Evolutionary conservation across 2,329 filamentous ascomycete genomes (phyloP), one percentile per base, ranked within the genome.

Genomic region (Epichloe gansuensis): DNA sequence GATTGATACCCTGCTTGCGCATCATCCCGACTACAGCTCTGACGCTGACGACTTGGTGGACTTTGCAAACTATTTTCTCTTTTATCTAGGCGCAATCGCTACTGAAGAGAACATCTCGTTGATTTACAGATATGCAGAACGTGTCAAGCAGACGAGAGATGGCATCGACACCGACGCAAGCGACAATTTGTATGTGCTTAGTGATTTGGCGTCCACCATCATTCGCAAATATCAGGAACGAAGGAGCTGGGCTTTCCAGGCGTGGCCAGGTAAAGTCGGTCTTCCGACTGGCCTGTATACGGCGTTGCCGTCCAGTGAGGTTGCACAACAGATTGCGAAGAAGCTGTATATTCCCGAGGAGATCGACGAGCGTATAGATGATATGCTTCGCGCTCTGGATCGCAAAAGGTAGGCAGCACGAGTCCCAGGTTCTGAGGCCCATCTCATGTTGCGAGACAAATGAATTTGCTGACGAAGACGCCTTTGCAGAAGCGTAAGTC

Each of bases 91-190:
- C 56, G 82, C 84, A 39, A 83, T 96, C 17, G 88, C 88, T 9
- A 91, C 83, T 0, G 87, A 95, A 65, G 81, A 88, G 45, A 98
- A 96, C 61, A 75, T 97, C 15, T 86, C 87, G 0, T 74, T 95
- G 56, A 90, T 98, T 42, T 93, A 87, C 72, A 89, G 93, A 66
- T 87, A 96, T 56, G 90, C 90, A 12, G 91, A 97, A 68, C 83
- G 90, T 9, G 85, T 95, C 52, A 98, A 98, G 74, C 87, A 91
- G 67, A 87, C 91, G 9, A 78, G 81, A 43, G 93, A 98, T 65
- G 86, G 81, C 12, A 81, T 97, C 55, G 77, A 79, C 25, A 78
- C 81, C 0, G 72, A 76, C 1, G 75, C 77, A 54, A 88, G 85
- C 60, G 82, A 90, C 53, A 82, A 83, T 56, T 75, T 98, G 1